Evolutionary conservation across 176 grass and related monocot genomes (phyloP).

Genomic region (Typha latifolia): DNA sequence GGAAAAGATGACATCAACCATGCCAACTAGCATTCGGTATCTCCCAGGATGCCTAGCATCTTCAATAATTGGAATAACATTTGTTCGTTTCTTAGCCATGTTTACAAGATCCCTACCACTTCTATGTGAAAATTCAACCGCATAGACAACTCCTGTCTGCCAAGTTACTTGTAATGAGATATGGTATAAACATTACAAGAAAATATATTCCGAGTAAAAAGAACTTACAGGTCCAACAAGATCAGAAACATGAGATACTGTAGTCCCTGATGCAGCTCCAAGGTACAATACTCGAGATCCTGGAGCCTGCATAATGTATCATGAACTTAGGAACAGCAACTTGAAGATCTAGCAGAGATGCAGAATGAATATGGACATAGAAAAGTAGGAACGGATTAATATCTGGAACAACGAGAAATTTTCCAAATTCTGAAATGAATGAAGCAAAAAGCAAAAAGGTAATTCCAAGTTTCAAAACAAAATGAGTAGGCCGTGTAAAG

Average conservation of each 20-base stretch:
- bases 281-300: constrained; percentile 73
- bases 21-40: constrained; percentile 88
- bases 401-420: too few species aligned
- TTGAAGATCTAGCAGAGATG: too few species aligned
- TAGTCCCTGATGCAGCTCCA: constrained; percentile 87
- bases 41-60: constrained; percentile 85
- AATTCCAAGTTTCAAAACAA: too few species aligned
- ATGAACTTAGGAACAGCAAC: too few species aligned
- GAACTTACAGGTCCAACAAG: constrained; percentile 72
- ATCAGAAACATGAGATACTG: constrained; percentile 79
- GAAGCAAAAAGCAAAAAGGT: too few species aligned
- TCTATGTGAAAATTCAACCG: constrained; percentile 93
- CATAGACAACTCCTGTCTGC: constrained; percentile 80
- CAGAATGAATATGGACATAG: too few species aligned
- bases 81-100: constrained; percentile 95
- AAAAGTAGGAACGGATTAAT: too few species aligned
- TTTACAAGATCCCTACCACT: constrained; percentile 92
- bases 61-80: constrained; percentile 93
- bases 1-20: constrained; percentile 98
- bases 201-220: background rate
- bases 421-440: too few species aligned
- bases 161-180: background rate
- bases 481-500: too few species aligned
- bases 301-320: constrained; percentile 32
- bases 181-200: background rate